Evolutionary conservation across 345 rosid species (phyloP).

Genomic region (Dipteronia dyeriana): DNA sequence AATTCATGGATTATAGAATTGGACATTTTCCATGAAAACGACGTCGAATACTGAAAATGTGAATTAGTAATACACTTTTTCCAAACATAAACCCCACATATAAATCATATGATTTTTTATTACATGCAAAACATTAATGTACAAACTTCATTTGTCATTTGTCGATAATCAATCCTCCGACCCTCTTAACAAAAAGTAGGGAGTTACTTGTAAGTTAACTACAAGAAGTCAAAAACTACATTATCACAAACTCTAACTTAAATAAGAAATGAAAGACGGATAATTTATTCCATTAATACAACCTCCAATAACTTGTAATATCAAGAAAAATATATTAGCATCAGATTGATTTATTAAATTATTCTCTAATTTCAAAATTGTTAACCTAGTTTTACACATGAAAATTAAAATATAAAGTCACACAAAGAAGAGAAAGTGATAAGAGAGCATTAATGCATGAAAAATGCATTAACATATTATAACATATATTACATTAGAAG

Average conservation of each 20-base stretch:
- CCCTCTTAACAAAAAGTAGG: background rate
- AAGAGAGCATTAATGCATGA: background rate
- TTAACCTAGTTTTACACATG: background rate
- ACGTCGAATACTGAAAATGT: background rate
- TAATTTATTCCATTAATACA: background rate
- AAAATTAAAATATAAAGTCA: background rate
- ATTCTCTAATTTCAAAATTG: background rate
- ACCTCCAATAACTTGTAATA: background rate
- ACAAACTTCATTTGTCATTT: too few relatives aligned
- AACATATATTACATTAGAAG: background rate
- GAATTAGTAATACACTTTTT: background rate
- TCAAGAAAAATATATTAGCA: too few relatives aligned
- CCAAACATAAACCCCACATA: too few relatives aligned
- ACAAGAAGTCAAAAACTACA: background rate
- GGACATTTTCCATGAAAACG: background rate
- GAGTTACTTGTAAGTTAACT: background rate
- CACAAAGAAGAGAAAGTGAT: background rate
- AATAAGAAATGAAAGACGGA: background rate
- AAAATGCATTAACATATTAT: background rate
- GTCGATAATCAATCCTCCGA: background rate
- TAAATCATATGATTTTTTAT: too few relatives aligned
- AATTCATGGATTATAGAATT: background rate
- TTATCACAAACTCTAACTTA: background rate
- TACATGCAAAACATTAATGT: too few relatives aligned
- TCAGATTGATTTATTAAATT: background rate